Evolutionary conservation across 2,329 filamentous ascomycete genomes (phyloP).

Genomic region (Pezicula radicicola): DNA sequence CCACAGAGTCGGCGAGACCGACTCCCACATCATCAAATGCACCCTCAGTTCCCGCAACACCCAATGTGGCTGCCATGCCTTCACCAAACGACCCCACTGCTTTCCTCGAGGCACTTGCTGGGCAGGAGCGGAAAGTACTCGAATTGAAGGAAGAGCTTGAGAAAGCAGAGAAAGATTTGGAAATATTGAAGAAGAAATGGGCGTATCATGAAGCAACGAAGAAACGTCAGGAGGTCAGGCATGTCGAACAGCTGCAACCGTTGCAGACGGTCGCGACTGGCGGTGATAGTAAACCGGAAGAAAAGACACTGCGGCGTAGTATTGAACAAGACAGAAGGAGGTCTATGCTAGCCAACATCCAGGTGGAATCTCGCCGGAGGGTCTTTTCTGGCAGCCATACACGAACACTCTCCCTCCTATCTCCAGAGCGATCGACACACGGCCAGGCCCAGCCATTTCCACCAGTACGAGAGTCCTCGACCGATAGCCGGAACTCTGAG

Average conservation of each 20-base stretch:
- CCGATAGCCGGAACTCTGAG: slow-evolving; percentile 17
- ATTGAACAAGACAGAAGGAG: slow-evolving; percentile 72
- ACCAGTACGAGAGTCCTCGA: slow-evolving; percentile 29
- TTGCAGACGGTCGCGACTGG: slow-evolving; percentile 31
- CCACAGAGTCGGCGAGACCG: slow-evolving; percentile 20
- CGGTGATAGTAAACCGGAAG: slow-evolving; percentile 17
- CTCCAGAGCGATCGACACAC: slow-evolving; percentile 42
- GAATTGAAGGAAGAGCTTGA: slow-evolving; percentile 88
- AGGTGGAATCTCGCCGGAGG: slow-evolving; percentile 48
- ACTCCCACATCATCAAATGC: slow-evolving; percentile 26
- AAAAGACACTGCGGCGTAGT: slow-evolving; percentile 28
- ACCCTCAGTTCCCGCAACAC: slow-evolving; percentile 22
- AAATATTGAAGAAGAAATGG: slow-evolving; percentile 80
- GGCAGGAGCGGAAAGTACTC: slow-evolving; percentile 85
- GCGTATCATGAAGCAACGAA: slow-evolving; percentile 71
- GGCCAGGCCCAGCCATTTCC: slow-evolving; percentile 13
- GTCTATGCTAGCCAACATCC: slow-evolving; percentile 53
- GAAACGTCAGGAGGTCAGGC: slow-evolving; percentile 66
- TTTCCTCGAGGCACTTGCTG: slow-evolving; percentile 85
- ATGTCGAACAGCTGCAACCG: slow-evolving; percentile 56
- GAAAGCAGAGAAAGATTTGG: slow-evolving; percentile 75
- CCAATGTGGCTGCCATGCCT: slow-evolving; percentile 14
- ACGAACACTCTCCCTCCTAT: slow-evolving; percentile 74
- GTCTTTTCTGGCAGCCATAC: slow-evolving; percentile 67
- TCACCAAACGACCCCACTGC: slow-evolving; percentile 26